Conservation (phyloP, 768 basidiomycete genomes). For the Tulasnella sp. region DNA sequence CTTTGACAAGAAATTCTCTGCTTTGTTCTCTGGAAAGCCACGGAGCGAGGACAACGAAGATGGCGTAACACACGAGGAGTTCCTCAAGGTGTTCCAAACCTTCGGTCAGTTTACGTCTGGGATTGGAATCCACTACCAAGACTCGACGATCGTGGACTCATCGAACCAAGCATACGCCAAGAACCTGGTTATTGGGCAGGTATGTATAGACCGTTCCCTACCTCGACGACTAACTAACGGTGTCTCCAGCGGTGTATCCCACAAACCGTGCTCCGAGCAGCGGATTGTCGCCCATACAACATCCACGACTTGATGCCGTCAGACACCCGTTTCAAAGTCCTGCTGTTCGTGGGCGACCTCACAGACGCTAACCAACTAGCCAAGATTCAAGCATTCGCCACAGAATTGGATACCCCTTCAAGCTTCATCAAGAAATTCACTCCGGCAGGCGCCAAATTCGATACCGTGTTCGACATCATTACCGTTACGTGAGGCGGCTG, state of each 20-base stretch:
- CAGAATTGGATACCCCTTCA: slow-evolving; percentile 24
- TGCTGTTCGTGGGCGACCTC: slow-evolving; percentile 42
- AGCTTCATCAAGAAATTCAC: slow-evolving; percentile 27
- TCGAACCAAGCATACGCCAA: slow-evolving; percentile 30
- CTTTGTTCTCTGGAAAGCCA: slow-evolving; percentile 58
- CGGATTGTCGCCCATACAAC: slow-evolving; percentile 39
- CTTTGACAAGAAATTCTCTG: slow-evolving; percentile 54
- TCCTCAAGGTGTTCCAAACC: slow-evolving; percentile 40
- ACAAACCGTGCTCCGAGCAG: slow-evolving; percentile 37
- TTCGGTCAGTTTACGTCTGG: slow-evolving; percentile 44
- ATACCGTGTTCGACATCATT: slow-evolving; percentile 26
- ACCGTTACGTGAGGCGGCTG: slow-evolving; percentile 26
- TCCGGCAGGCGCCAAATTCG: slow-evolving; percentile 20
- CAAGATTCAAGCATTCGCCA: slow-evolving; percentile 27
- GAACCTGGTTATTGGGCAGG: slow-evolving; percentile 35
- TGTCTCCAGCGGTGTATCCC: slow-evolving; percentile 35
- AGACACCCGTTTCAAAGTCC: slow-evolving; percentile 42
- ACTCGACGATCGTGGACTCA: slow-evolving; percentile 35
- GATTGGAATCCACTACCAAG: slow-evolving; percentile 40
- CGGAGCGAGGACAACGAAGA: slow-evolving; percentile 34
- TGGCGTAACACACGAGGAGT: slow-evolving; percentile 38
- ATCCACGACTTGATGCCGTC: slow-evolving; percentile 43
- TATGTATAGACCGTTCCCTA: background rate
- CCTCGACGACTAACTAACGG: background rate
- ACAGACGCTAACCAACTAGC: slow-evolving; percentile 24